Conservation (phyloP, 176 grass and related monocot species). For the Oryza australiensis region DNA sequence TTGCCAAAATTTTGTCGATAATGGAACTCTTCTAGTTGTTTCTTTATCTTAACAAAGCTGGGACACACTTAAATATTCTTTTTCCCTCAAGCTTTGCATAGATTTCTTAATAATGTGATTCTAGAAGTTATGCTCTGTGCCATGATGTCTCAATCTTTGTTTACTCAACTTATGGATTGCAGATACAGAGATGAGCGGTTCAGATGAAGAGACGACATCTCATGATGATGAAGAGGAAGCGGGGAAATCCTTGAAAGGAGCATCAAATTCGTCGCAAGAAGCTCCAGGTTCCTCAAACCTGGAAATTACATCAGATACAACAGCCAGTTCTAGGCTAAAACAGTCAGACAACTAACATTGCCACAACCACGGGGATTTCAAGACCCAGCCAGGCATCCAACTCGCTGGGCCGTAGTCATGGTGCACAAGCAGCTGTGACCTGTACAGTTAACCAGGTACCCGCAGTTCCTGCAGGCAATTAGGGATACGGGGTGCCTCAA, state of each 20-base stretch:
- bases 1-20: not conserved
- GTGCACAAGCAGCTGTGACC: not conserved
- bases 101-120: not conserved
- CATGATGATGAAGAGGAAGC: not conserved
- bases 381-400: not conserved
- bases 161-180: constrained; percentile 13
- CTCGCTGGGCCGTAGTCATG: not conserved
- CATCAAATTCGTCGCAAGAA: not conserved
- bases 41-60: not conserved
- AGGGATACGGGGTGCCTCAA: too few relatives aligned
- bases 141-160: constrained; percentile 5
- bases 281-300: not conserved
- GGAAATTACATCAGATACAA: not conserved
- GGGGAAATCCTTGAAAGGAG: not conserved
- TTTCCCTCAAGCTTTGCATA: not conserved
- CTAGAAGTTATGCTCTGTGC: not conserved
- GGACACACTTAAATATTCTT: not conserved
- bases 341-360: not conserved
- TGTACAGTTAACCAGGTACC: not conserved
- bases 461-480: not conserved
- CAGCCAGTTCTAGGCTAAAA: constrained; percentile 4
- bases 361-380: not conserved
- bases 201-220: constrained; percentile 2
- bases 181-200: constrained; percentile 20
- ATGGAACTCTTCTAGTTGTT: constrained; percentile 1